A percentile compares a stretch with the other conserved stretches of the same genome.
These are phyloP conservation scores for Chrysoporthe puriensis DNA, from an alignment of 2,329 filamentous ascomycete genomes.

Conservation along the genomic window DNA sequence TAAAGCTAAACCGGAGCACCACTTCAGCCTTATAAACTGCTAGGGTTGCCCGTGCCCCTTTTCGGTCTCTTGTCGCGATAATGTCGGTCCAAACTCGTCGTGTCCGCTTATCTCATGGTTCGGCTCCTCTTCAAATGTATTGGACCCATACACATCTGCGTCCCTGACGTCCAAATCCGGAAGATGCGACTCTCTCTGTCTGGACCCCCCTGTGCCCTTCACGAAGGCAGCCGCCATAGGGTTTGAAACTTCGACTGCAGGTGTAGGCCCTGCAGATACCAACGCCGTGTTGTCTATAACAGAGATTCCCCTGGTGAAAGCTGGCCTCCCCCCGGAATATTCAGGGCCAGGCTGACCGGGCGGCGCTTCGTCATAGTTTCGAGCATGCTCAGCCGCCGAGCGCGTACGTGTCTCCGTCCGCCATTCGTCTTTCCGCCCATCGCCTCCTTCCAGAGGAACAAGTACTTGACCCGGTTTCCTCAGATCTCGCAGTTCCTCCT, in stretches of 20 bases:
- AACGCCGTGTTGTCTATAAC: conserved; percentile 25
- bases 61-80: conserved; percentile 19
- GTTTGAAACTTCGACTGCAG: conserved; percentile 15
- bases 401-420: not conserved
- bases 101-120: conserved; percentile 8
- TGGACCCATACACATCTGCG: conserved; percentile 3
- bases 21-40: not conserved
- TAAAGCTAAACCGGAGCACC: not conserved
- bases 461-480: not conserved
- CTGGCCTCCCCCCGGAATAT: conserved; percentile 15
- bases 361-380: conserved; percentile 22
- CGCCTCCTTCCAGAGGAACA: not conserved
- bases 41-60: not conserved
- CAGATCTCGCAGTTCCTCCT: not conserved
- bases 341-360: conserved; percentile 20
- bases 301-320: conserved; percentile 23
- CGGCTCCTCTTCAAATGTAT: conserved; percentile 6
- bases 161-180: conserved; percentile 17
- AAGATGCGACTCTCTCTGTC: conserved; percentile 23
- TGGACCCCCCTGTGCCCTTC: conserved; percentile 16
- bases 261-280: conserved; percentile 23
- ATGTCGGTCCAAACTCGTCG: conserved; percentile 10
- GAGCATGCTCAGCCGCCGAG: conserved; percentile 2
- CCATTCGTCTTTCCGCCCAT: not conserved
- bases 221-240: conserved; percentile 15